Evolutionary conservation across 2,329 filamentous ascomycete species (phyloP).

Genomic region (Seiridium cupressi): DNA sequence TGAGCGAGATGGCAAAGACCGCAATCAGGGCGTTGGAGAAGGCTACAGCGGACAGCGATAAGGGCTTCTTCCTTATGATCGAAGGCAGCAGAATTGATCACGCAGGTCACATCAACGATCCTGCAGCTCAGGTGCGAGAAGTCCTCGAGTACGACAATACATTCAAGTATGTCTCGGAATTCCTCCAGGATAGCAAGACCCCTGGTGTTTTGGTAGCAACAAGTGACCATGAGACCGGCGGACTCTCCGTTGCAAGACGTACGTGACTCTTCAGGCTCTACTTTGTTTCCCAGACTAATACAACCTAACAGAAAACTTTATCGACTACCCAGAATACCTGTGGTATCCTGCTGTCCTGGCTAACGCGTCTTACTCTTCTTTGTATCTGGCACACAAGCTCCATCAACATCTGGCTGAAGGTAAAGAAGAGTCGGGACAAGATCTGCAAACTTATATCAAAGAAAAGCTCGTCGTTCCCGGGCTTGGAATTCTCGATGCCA

Average conservation of each 20-base stretch:
- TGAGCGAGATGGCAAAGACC: conserved; percentile 87
- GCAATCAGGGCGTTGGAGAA: conserved; percentile 77
- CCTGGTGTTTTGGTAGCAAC: conserved; percentile 84
- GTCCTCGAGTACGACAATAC: conserved; percentile 93
- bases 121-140: conserved; percentile 82
- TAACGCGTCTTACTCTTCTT: conserved; percentile 72
- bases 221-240: conserved; percentile 95
- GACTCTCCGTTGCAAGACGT: conserved; percentile 78
- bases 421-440: conserved; percentile 24
- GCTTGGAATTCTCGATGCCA: conserved; percentile 75
- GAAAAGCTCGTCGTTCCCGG: conserved; percentile 64
- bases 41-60: conserved; percentile 78
- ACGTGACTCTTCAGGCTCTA: conserved; percentile 29
- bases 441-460: conserved; percentile 64
- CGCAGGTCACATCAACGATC: conserved; percentile 83
- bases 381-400: conserved; percentile 66
- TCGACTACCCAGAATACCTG: conserved; percentile 54
- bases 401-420: conserved; percentile 50
- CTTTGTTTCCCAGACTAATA: conserved; percentile 37
- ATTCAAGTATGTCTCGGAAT: conserved; percentile 80
- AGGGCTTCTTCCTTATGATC: conserved; percentile 98
- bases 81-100: conserved; percentile 96
- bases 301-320: conserved; percentile 42
- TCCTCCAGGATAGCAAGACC: conserved; percentile 70
- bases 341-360: conserved; percentile 85